Base-by-base conservation (phyloP, 768 basidiomycete species). In the Krasilnikovozyma curviuscula region DNA sequence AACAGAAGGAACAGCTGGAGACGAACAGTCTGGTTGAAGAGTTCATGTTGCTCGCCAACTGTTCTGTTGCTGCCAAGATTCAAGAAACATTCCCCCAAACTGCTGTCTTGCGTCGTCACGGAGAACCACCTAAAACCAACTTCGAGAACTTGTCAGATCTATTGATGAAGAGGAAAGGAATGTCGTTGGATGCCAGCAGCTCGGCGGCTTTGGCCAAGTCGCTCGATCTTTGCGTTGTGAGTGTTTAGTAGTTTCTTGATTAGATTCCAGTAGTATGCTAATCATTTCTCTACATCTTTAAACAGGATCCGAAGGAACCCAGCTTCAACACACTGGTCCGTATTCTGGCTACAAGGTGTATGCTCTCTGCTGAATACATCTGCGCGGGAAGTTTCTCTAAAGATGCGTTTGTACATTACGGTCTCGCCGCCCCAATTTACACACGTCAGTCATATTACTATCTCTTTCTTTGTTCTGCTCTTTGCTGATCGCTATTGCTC, bases 341-440 rank as follows among this genome's bases (percentile, higher is more conserved):
- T 34, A 97, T 98, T 64, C 95, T 98, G 89, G 89, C 93, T 3
- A 97, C 91, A 3, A 71, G 93, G 27, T 95, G 93, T 63, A 98
- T 98, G 93, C 71, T 95, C 23, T 79, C 89, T 0, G 93, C 93
- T 18, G 93, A 98, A 63, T 98, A 98, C 64, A 95, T 97, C 67
- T 85, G 83, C 61, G 83, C 89, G 0, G 91, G 93, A 8, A 88
- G 85, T 56, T 86, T 95, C 3, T 75, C 79, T 0, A 75, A 79
- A 41, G 88, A 93, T 54, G 79, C 85, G 0, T 98, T 95, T 61
- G 81, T 83, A 2, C 93, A 97, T 64, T 98, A 98, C 62, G 93
- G 93, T 33, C 73, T 98, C n/a, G 93, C 93, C 0, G 88, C 77
- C 61, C 74, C 82, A 0, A 98, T 98, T 48, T 98, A 97, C 62